Conservation (phyloP, 768 basidiomycete species). For the Agrocybe pediades region DNA sequence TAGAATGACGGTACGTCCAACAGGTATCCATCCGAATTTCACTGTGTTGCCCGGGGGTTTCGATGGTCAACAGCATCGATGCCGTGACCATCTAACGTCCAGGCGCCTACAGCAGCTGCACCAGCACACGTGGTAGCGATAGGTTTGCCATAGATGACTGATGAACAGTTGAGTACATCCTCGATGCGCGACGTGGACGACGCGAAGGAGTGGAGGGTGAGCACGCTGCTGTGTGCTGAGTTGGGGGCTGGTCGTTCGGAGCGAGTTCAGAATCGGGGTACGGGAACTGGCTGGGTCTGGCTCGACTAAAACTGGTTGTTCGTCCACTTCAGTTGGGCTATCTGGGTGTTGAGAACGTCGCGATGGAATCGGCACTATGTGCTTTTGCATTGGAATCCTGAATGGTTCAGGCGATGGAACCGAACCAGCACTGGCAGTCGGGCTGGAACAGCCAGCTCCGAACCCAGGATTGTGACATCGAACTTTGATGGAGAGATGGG, state of each 20-base stretch:
- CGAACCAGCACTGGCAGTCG: no score
- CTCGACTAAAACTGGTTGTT: constrained; percentile 67
- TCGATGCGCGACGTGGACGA: constrained; percentile 54
- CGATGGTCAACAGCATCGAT: constrained; percentile 61
- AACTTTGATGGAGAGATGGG: no score
- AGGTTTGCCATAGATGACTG: constrained; percentile 79
- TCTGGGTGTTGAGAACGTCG: no score
- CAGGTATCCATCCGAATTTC: constrained; percentile 78
- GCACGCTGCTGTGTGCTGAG: constrained; percentile 11
- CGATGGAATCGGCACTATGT: no score
- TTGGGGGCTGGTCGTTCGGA: constrained; percentile 53
- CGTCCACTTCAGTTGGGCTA: constrained; percentile 44
- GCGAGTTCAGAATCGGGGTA: constrained; percentile 56
- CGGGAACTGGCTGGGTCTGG: constrained; percentile 50
- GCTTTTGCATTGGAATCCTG: no score
- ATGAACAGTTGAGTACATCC: constrained; percentile 74
- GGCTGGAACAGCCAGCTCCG: no score
- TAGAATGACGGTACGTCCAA: constrained; percentile 88
- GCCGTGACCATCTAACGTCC: no score
- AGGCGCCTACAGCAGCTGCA: constrained; percentile 38
- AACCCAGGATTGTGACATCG: no score
- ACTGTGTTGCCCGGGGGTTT: constrained; percentile 75
- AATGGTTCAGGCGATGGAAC: no score
- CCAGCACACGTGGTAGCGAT: constrained; percentile 61
- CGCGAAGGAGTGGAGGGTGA: constrained; percentile 46